These are phyloP conservation scores for Clonostachys rosea DNA, from an alignment of 2,329 filamentous ascomycete species.

Conservation along the genomic window DNA sequence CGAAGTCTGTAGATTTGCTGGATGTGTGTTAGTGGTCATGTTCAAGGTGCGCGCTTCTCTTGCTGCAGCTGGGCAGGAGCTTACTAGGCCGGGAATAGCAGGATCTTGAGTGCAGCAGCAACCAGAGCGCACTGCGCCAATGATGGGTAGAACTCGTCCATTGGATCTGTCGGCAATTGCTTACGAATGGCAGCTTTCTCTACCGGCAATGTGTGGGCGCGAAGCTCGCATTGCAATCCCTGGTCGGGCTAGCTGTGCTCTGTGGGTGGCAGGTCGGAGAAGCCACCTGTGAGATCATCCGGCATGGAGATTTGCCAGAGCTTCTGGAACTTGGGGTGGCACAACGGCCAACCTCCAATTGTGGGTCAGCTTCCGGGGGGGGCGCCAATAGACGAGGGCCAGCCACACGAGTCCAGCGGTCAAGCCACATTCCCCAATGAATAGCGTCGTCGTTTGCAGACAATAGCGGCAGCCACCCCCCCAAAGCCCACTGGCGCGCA, in stretches of 20 bases:
- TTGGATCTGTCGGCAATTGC: slow-evolving; percentile 28
- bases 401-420: no score
- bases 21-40: no score
- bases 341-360: no score
- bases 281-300: not conserved
- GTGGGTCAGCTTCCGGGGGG: no score
- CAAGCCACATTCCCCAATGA: no score
- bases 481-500: no score
- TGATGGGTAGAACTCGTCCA: slow-evolving; percentile 83
- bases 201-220: no score
- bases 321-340: no score
- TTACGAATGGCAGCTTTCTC: not conserved
- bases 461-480: no score
- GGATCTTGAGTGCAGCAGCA: slow-evolving; percentile 82
- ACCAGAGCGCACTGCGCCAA: slow-evolving; percentile 83
- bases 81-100: slow-evolving; percentile 93
- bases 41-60: not conserved
- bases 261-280: not conserved
- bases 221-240: not conserved
- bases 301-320: no score
- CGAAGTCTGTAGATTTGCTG: slow-evolving; percentile 98
- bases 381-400: no score
- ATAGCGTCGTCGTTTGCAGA: no score
- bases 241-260: not conserved
- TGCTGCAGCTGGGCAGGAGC: slow-evolving; percentile 24